Evolutionary conservation across 169 alveolate species (phyloP).

Genomic region (Hepatocystis sp.): DNA sequence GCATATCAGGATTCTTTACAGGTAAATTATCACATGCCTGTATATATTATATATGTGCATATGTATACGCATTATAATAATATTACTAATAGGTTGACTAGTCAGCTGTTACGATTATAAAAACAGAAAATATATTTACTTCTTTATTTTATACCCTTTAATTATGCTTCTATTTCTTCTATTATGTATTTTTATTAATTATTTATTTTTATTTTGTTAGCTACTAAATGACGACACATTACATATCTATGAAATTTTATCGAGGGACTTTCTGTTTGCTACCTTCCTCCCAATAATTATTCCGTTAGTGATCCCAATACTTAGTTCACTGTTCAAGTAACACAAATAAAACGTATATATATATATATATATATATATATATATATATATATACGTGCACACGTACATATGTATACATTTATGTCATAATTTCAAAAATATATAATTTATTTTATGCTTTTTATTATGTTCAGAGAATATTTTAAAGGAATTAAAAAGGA

Average conservation of each 20-base stretch:
- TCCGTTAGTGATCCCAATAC: constrained; percentile 45
- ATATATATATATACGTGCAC: background rate
- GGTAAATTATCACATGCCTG: background rate
- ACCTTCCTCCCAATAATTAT: constrained; percentile 38
- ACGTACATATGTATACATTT: no score
- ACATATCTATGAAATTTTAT: constrained; percentile 61
- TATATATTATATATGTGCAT: background rate
- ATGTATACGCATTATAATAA: background rate
- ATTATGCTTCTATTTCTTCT: background rate
- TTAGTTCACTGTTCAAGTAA: constrained; percentile 43
- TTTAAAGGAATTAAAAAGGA: constrained; percentile 7
- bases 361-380: background rate
- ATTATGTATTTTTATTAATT: no score
- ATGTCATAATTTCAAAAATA: background rate
- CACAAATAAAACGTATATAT: background rate
- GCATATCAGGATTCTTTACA: constrained; percentile 77
- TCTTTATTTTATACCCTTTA: background rate
- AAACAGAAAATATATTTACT: no score
- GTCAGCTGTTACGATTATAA: no score
- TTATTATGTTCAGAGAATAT: background rate
- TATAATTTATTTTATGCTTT: background rate
- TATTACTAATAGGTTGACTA: no score
- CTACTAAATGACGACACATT: constrained; percentile 53
- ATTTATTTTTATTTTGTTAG: constrained; percentile 5
- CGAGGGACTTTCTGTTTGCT: constrained; percentile 69